Evolutionary conservation across 176 grass and related monocot genomes (phyloP).

Genomic region (Alopecurus myosuroides): DNA sequence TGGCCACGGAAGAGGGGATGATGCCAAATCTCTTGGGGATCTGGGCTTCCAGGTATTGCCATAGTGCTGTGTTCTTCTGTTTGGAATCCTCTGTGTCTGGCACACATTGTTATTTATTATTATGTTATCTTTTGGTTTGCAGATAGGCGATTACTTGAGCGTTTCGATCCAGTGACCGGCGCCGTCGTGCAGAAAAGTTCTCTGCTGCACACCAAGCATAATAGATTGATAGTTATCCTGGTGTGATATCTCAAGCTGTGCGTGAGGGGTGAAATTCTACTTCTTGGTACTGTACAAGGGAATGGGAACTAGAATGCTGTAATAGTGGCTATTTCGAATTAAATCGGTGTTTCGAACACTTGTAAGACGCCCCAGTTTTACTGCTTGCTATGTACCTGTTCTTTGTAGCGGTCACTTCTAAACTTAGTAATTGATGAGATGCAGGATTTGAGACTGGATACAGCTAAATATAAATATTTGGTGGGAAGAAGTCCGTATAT

Average conservation of each 20-base stretch:
- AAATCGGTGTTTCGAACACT: neutral
- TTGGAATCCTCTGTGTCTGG: neutral
- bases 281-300: constrained; percentile 7
- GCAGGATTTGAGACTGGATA: neutral
- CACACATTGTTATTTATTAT: neutral
- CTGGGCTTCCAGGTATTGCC: constrained; percentile 77
- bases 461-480: neutral
- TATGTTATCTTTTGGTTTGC: constrained; percentile 9
- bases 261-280: neutral
- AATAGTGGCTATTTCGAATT: neutral
- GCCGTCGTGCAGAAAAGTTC: neutral
- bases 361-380: neutral
- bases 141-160: constrained; percentile 86
- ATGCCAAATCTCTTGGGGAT: constrained; percentile 74
- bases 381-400: constrained; percentile 12
- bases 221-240: neutral
- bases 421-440: too few species aligned
- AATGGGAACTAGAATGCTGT: constrained; percentile 14
- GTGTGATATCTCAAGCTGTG: neutral
- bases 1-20: constrained; percentile 73
- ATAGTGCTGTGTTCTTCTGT: neutral
- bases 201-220: neutral
- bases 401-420: neutral
- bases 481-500: too few species aligned
- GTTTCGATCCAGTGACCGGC: constrained; percentile 53